Evolutionary conservation across 352 stramenopile genomes (phyloP).

Genomic region (Thalassiosira livingstoniorum): DNA sequence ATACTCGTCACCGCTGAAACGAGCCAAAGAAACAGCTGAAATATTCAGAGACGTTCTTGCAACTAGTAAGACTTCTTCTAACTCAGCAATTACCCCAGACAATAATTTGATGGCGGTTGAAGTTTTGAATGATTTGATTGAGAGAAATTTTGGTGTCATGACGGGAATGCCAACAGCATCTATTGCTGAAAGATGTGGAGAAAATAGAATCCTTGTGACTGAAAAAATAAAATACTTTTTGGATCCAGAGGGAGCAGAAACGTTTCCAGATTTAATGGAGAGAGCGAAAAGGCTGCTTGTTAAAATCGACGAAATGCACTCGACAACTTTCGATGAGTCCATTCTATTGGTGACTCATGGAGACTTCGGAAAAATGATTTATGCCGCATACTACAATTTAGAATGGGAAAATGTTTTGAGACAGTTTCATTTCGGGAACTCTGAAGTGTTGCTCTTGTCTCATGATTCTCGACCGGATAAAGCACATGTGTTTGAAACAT

Average conservation of each 20-base stretch:
- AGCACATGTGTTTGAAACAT: conserved; percentile 54
- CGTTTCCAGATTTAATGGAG: conserved; percentile 65
- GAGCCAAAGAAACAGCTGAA: conserved; percentile 59
- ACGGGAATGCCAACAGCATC: conserved; percentile 49
- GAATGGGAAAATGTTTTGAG: conserved; percentile 60
- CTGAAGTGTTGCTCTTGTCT: conserved; percentile 60
- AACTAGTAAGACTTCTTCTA: not conserved
- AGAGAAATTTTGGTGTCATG: conserved; percentile 69
- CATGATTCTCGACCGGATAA: conserved; percentile 50
- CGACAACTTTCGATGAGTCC: conserved; percentile 10
- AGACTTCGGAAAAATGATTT: conserved; percentile 75
- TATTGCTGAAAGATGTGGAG: conserved; percentile 53
- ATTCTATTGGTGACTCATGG: conserved; percentile 70
- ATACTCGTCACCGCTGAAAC: conserved; percentile 62
- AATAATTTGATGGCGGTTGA: conserved; percentile 37
- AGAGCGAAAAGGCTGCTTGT: conserved; percentile 49
- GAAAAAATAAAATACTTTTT: conserved; percentile 72
- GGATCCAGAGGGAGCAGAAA: conserved; percentile 59
- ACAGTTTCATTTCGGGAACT: conserved; percentile 73
- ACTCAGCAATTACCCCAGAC: conserved; percentile 24
- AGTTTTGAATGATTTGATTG: conserved; percentile 47
- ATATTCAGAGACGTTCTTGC: conserved; percentile 54
- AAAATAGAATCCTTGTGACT: conserved; percentile 51
- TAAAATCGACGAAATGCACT: conserved; percentile 29
- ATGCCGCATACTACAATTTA: conserved; percentile 66